phyloP scores from a whole-genome alignment of 2,329 filamentous ascomycete species.

The Mycogone perniciosa region DNA sequence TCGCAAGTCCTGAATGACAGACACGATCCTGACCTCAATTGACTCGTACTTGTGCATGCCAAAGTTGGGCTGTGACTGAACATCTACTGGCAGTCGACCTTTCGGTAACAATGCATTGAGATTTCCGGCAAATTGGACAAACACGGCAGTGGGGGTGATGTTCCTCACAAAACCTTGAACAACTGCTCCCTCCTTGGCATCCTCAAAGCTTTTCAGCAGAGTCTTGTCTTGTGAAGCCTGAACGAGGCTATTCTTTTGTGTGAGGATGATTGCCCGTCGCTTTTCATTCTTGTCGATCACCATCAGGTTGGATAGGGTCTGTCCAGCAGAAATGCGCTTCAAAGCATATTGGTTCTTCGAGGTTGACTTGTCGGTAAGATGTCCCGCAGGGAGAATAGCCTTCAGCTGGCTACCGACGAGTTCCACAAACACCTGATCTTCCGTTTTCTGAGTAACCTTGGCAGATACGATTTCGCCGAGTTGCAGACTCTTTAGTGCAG shows the following conservation, averaged over 20 bases:
- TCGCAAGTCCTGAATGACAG: slow-evolving; percentile 62
- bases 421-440: slow-evolving; percentile 70
- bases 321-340: slow-evolving; percentile 77
- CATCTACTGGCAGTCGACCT: slow-evolving; percentile 66
- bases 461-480: slow-evolving; percentile 71
- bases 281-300: slow-evolving; percentile 80
- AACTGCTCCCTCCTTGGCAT: slow-evolving; percentile 61
- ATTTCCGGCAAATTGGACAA: slow-evolving; percentile 78
- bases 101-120: slow-evolving; percentile 76
- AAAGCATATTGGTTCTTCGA: slow-evolving; percentile 71
- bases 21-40: slow-evolving; percentile 63
- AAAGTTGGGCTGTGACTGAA: slow-evolving; percentile 63
- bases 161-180: slow-evolving; percentile 80
- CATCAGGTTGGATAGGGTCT: slow-evolving; percentile 73
- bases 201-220: slow-evolving; percentile 64
- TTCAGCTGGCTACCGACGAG: slow-evolving; percentile 68
- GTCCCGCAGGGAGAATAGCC: slow-evolving; percentile 67
- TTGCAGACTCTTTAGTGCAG: slow-evolving; percentile 66
- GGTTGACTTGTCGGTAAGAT: slow-evolving; percentile 77
- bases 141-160: slow-evolving; percentile 72
- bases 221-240: slow-evolving; percentile 66
- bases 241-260: slow-evolving; percentile 77
- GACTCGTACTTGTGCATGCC: slow-evolving; percentile 73
- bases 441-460: slow-evolving; percentile 74
- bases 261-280: slow-evolving; percentile 68